Base-by-base conservation (phyloP, 108 stramenopile species). In the Stephanodiscus minutulus region DNA sequence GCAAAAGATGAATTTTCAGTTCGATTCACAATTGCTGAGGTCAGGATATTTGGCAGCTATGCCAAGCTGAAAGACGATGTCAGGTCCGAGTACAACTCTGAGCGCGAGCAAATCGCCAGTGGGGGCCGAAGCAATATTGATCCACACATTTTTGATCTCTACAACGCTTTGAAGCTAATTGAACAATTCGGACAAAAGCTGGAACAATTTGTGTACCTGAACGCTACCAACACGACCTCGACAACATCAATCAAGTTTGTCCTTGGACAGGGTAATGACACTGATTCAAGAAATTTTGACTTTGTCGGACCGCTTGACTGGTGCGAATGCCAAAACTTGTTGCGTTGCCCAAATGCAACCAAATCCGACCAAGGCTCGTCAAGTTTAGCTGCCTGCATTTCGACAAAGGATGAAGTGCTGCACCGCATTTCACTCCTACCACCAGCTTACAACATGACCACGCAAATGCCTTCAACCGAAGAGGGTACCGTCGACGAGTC, bases 331-430 rank as follows among this genome's bases (percentile, higher is more conserved):
- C 84, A 92, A 66, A 39, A 76, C 50, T 65, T 90, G 10, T 55
- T 88, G 46, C 73, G 85, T 47, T 96, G 95, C 64, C 95, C 92
- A 15, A 90, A 94, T 61, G 95, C 90, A 29, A 96, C 95, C 0
- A 41, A 54, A 20, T 29, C 50, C n/a, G 61, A 53, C 27, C 39
- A 62, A 25, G 84, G 86, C 5, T 73, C 86, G 17, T 61, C 47
- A 9, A 46, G 24, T 48, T 64, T 92, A n/a, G 50, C 47, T 37
- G 90, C 85, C 67, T 96, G 94, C 65, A 50, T 48, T 36, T 69
- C 82, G 6, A 79, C 73, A 8, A 75, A 79, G 46, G 39, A 70
- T 46, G 77, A 83, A 37, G 82, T 81, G 31, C 66, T 84, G 9
- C 59, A 66, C 48, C 68, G 83, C 53, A 65, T 81, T 36, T 28